Percentiles rank a stretch among this genome's conserved stretches.
Evolutionary conservation across 352 stramenopile species (phyloP).

Genomic region (Phytophthora pseudosyringae): DNA sequence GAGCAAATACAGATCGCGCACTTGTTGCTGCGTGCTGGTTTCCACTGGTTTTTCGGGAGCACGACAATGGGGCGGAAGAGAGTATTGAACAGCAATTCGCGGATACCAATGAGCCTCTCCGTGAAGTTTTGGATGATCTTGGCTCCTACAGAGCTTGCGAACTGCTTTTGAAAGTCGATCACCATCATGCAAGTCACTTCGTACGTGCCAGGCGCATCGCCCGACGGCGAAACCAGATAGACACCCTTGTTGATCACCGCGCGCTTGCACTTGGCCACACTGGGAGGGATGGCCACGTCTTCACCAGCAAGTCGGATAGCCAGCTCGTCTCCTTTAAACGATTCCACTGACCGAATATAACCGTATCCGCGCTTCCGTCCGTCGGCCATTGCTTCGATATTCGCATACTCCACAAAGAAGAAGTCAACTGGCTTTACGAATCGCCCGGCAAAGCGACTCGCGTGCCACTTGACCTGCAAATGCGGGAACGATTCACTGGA

Average conservation of each 20-base stretch:
- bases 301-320: conserved; percentile 69
- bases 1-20: conserved; percentile 70
- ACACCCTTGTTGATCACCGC: conserved; percentile 85
- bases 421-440: conserved; percentile 89
- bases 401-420: conserved; percentile 89
- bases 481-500: conserved; percentile 58
- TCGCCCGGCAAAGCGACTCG: conserved; percentile 77
- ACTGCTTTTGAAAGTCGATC: conserved; percentile 87
- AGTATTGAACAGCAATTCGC: conserved; percentile 85
- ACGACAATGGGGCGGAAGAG: conserved; percentile 78
- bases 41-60: conserved; percentile 68
- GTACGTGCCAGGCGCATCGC: conserved; percentile 51
- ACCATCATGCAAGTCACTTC: conserved; percentile 89
- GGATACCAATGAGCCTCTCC: conserved; percentile 77
- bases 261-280: conserved; percentile 88
- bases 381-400: conserved; percentile 72
- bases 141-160: conserved; percentile 55
- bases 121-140: conserved; percentile 86
- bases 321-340: conserved; percentile 83
- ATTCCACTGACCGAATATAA: conserved; percentile 83
- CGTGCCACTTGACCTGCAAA: conserved; percentile 88
- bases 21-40: conserved; percentile 58
- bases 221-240: conserved; percentile 62
- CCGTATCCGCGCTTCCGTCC: conserved; percentile 73
- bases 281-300: conserved; percentile 69